These are phyloP conservation scores for Brettanomyces anomalus DNA, from an alignment of 805 yeast species.

Conservation along the genomic window DNA sequence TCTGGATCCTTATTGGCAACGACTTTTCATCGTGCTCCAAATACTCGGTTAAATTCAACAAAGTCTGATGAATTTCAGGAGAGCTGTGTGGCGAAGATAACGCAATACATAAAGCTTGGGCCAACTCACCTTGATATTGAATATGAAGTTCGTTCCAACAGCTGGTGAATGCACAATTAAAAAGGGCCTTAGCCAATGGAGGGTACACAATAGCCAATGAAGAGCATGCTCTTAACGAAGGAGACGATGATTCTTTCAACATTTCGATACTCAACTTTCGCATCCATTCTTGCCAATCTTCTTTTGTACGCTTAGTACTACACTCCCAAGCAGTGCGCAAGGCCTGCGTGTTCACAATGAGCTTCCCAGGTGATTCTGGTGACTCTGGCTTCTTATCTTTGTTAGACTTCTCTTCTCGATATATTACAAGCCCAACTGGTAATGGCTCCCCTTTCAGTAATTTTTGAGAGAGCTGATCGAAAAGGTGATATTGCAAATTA, in stretches of 20 bases:
- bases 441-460: conserved; percentile 78
- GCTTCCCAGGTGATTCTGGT: conserved; percentile 61
- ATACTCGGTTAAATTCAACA: conserved; percentile 85
- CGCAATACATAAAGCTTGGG: conserved; percentile 78
- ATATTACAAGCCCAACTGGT: conserved; percentile 66
- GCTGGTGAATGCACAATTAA: conserved; percentile 90
- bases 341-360: conserved; percentile 58
- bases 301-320: conserved; percentile 77
- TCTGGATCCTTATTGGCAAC: conserved; percentile 81
- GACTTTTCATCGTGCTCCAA: conserved; percentile 98
- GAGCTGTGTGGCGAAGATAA: conserved; percentile 86
- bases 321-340: conserved; percentile 89
- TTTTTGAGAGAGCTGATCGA: conserved; percentile 74
- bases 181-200: conserved; percentile 82
- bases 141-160: conserved; percentile 92
- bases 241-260: conserved; percentile 88
- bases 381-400: conserved; percentile 45
- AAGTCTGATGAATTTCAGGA: conserved; percentile 88
- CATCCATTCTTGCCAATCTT: conserved; percentile 98
- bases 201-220: conserved; percentile 78
- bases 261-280: conserved; percentile 77
- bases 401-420: conserved; percentile 39
- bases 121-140: conserved; percentile 82
- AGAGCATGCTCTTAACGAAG: conserved; percentile 88
- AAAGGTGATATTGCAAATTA: conserved; percentile 60